Evolutionary conservation across 2,329 filamentous ascomycete species (phyloP).

Genomic region (Aspergillus terreus): DNA sequence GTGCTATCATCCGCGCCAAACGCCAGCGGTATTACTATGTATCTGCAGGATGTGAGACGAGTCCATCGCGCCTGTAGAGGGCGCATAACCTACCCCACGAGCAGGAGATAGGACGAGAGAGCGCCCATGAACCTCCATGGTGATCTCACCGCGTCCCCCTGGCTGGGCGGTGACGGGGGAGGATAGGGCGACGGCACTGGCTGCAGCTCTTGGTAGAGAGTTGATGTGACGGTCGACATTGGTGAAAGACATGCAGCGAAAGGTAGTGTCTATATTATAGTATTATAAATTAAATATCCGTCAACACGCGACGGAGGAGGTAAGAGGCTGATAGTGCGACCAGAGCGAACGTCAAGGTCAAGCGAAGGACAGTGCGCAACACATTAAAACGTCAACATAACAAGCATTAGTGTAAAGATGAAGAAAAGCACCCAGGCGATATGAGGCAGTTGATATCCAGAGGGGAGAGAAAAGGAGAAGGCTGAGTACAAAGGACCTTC

Average conservation of each 20-base stretch:
- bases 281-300: background rate
- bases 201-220: constrained; percentile 14
- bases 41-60: constrained; percentile 14
- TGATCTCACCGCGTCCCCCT: constrained; percentile 4
- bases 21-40: constrained; percentile 27
- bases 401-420: background rate
- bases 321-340: background rate
- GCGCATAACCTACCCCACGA: constrained; percentile 25
- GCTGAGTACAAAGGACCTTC: background rate
- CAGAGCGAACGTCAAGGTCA: background rate
- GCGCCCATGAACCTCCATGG: constrained; percentile 24
- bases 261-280: no score
- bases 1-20: constrained; percentile 19
- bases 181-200: constrained; percentile 1
- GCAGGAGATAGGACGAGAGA: constrained; percentile 23
- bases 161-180: background rate
- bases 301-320: background rate
- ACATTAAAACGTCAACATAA: background rate
- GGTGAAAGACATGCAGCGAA: background rate
- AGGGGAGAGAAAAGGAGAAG: background rate
- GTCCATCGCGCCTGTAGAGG: background rate
- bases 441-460: background rate
- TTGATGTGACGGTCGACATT: background rate
- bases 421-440: background rate
- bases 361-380: background rate